phyloP scores from a whole-genome alignment of 352 stramenopile species.

The Pythium chondricola region DNA sequence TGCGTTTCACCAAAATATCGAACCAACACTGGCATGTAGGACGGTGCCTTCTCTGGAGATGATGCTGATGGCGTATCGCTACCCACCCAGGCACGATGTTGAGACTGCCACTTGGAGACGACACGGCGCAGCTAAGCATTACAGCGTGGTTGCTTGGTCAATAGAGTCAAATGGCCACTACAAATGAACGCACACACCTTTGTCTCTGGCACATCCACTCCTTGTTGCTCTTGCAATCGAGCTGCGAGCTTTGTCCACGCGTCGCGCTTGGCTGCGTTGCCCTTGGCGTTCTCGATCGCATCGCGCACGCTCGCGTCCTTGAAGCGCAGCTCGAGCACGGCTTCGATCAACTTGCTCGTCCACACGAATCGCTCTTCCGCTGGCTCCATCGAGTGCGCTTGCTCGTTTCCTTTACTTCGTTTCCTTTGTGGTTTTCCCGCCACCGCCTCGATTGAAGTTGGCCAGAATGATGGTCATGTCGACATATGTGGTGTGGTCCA shows the following conservation, averaged over 20 bases:
- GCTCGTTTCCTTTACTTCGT: neutral
- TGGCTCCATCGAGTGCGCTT: neutral
- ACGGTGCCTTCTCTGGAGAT: constrained; percentile 1
- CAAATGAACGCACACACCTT: neutral
- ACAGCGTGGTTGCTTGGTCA: neutral
- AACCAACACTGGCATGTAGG: constrained; percentile 12
- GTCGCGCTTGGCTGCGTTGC: constrained; percentile 14
- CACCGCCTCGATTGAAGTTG: neutral
- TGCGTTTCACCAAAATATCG: constrained; percentile 5
- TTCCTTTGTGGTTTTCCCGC: neutral
- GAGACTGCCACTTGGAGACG: constrained; percentile 19
- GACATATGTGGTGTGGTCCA: neutral
- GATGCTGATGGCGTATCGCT: neutral
- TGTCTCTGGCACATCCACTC: constrained; percentile 6
- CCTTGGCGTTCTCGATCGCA: constrained; percentile 7
- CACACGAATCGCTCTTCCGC: constrained; percentile 13
- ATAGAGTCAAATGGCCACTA: neutral
- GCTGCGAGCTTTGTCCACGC: constrained; percentile 9
- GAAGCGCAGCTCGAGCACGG: constrained; percentile 14
- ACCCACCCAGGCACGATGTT: constrained; percentile 8
- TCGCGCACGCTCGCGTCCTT: constrained; percentile 4
- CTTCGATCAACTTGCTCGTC: constrained; percentile 13
- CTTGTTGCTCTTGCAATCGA: neutral
- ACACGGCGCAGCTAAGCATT: constrained; percentile 9
- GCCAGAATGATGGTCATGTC: neutral